Evolutionary conservation across 495 filamentous ascomycete species (phyloP), one percentile per base, ranked within the genome.

Genomic region (Penicillium turbatum): DNA sequence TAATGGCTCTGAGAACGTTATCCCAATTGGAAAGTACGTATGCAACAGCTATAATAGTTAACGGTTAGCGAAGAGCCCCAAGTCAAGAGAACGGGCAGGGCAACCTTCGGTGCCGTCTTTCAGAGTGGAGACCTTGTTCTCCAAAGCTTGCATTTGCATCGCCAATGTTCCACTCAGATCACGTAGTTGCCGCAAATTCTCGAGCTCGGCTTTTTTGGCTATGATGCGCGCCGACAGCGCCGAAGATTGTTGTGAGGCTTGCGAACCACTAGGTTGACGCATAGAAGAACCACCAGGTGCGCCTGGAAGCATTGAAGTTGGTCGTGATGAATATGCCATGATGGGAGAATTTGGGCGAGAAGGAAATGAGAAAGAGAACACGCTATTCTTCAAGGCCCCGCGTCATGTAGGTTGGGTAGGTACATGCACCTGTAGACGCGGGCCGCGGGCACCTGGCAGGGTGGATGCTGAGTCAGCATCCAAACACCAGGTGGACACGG

Each of bases 11-110:
- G 16, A 98, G 78, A 47, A 98, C 92, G 66, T 91, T 95, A 62
- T 96, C 87, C 93, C 93, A 98, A 69, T 98, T 98, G 41, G 88
- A 82, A 55, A 98, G 72, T 15, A 98, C 93, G 41, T 85, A 83
- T 42, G 93, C 93, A 64, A 98, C 90, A 60, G 90, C 92, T 93
- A 24, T 24, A 65, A 24, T 24, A 65, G 44, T 32, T 17, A 40
- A 48, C 32, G 55, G 26, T 51, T 40, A 55, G 54, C 43, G 29
- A 26, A 6, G 4, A 27, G 24, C 12, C 37, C 31, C 17, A 12
- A 39, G 42, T 34, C 16, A 16, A 49, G 3, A 4, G 42, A 15
- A 38, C 16, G 30, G 35, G 3, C 11, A 21, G 46, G 17, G 40
- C 16, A 52, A 92, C 90, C 90, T 86, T 97, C 90, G 31, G 93